Base-by-base conservation (phyloP, 257 asterid species). In the Salvia miltiorrhiza region DNA sequence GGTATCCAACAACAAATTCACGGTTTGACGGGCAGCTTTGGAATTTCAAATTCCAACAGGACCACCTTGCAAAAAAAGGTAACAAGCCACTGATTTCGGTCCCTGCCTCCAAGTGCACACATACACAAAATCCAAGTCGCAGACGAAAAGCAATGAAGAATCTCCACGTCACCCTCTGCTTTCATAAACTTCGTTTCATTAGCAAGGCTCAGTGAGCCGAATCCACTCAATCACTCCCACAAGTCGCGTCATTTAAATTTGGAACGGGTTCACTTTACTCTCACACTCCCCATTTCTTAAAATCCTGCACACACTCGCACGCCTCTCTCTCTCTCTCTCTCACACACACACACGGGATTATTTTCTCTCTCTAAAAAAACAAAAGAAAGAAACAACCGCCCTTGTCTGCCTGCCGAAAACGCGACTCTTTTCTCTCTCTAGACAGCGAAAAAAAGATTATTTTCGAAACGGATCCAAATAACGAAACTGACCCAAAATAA, bases 341-440 rank as follows among this genome's bases (percentile, higher is more conserved):
- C 61, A 7, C 63, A 55, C 62, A 20, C 50, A 33, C 23, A 1
- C 19, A 11, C 21, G 6, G 54, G 0, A 48, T 50, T 20, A 3
- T 39, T 28, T 16, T 57, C 63, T 65, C 71, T 60, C 58, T 69
- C 44, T 45, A 33, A 19, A 19, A 16, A 37, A 28, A 48, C 28
- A 43, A 55, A 33, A 23, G 30, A 6, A 10, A 9, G 32, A 44
- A 17, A 61, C 40, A 74, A 77, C 75, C 73, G 77, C 77, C 75
- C 58, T 73, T n/a, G 73, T 21, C 78, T 72, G 86, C 81, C 86
- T 79, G 76, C 77, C 54, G 26, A 67, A 73, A 78, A 79, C 85
- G 82, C 87, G 80, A 80, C 83, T 75, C 74, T 80, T n/a, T 47
- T 71, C 58, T 70, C 79, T 76, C 81, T 78, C 80, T 76, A 58